Conservation (phyloP, 805 yeast genomes). For the Pichia ethanolica region DNA sequence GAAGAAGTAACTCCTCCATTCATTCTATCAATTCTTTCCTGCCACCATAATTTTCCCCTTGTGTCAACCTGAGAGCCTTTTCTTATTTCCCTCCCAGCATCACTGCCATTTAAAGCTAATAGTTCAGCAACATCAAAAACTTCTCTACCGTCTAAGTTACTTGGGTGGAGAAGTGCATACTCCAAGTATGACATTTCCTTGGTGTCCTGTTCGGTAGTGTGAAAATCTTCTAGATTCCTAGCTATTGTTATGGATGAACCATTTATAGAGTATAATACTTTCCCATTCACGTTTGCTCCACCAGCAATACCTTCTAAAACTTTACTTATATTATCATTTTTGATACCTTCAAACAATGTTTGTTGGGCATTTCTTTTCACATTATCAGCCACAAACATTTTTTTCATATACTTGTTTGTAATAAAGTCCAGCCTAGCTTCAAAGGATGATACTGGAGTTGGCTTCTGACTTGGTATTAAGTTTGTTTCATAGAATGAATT, state of each 20-base stretch:
- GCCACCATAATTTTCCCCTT: conserved; percentile 52
- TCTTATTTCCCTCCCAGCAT: conserved; percentile 31
- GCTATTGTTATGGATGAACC: background rate
- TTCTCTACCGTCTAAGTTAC: conserved; percentile 12
- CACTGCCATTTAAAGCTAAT: conserved; percentile 48
- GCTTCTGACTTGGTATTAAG: conserved; percentile 16
- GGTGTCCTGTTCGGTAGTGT: too few species aligned
- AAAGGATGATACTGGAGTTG: conserved; percentile 31
- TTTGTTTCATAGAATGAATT: conserved; percentile 57
- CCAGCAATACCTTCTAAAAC: conserved; percentile 37
- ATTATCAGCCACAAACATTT: conserved; percentile 33
- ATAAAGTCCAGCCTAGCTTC: conserved; percentile 53
- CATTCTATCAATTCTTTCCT: conserved; percentile 30
- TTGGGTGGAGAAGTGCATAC: conserved; percentile 43
- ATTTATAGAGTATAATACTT: conserved; percentile 23
- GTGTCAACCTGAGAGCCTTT: conserved; percentile 5
- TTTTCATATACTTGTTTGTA: conserved; percentile 54
- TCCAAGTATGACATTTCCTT: conserved; percentile 32
- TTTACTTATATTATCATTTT: conserved; percentile 38
- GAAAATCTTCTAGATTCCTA: too few species aligned
- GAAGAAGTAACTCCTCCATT: conserved; percentile 11
- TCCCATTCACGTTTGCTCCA: conserved; percentile 41
- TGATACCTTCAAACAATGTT: conserved; percentile 43
- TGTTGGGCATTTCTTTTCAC: conserved; percentile 19
- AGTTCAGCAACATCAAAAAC: conserved; percentile 49